Base-by-base conservation (phyloP, 306 rosid species). In the Vigna mungo region DNA sequence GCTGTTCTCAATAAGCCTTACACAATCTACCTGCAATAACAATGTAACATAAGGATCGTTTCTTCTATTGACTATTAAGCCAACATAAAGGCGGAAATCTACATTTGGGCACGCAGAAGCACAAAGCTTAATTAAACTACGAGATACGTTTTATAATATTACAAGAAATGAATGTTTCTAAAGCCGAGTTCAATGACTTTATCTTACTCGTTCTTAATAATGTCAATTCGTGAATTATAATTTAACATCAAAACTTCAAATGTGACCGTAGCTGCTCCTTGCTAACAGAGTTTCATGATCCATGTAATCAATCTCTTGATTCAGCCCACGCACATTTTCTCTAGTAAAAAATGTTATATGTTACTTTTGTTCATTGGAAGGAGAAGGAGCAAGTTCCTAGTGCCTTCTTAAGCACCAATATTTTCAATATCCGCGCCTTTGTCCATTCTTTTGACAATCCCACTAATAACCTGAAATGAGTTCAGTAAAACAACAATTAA, bases 401-500 rank as follows among this genome's bases (percentile, higher is more conserved):
- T 4, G 82, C 72, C 39, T 81, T 63, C 76, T 88, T 81, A 95
- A 76, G 98, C 97, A 46, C 82, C 86, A 15, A 95, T 70, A 30
- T 92, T 95, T 80, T 90, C 99, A 52, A 92, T 84, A 1, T 82
- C 91, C 23, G 99, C 92, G 68, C 88, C 80, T 81, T 86, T 92
- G 79, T 95, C 89, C 84, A 89, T 39, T 93, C 98, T 96, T 88
- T 92, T 96, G 16, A 91, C 83, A 64, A 93, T 92, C 63, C 99
- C 99, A 25, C 97, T 97, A 60, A 95, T 92, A 54, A 96, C 98
- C 98, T 96, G 88, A 81, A 77, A 55, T 14, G 63, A 39, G 60
- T 48, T 13, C 74, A 39, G 3, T 47, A 4, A 52, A 49, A 66
- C 46, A 48, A 54, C 32, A 18, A 9, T 49, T 36, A 77, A 65